phyloP scores from a whole-genome alignment of 2,329 filamentous ascomycete species.

The Xylariaceae sp. region DNA sequence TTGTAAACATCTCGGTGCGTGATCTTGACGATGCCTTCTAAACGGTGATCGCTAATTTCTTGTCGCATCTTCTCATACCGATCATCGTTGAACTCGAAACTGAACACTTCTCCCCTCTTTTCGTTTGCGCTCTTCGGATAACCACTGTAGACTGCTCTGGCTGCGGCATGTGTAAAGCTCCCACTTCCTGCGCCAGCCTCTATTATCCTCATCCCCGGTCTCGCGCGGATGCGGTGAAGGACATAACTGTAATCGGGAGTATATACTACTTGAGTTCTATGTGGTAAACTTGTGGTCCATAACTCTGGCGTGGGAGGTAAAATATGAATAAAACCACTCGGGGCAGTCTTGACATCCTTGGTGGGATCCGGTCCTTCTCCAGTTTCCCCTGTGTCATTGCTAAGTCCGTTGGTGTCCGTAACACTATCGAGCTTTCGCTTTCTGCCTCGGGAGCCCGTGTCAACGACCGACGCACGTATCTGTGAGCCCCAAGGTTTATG shows the following conservation, averaged over 20 bases:
- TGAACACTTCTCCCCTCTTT: slow-evolving; percentile 71
- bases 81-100: slow-evolving; percentile 79
- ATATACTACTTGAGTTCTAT: slow-evolving; percentile 85
- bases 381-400: slow-evolving; percentile 39
- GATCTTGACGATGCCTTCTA: slow-evolving; percentile 68
- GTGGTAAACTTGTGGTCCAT: slow-evolving; percentile 79
- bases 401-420: slow-evolving; percentile 49
- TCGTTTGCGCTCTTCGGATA: slow-evolving; percentile 53
- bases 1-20: slow-evolving; percentile 81
- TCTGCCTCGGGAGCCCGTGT: slow-evolving; percentile 85
- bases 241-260: slow-evolving; percentile 87
- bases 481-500: slow-evolving; percentile 88
- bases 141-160: slow-evolving; percentile 75
- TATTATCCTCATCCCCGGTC: slow-evolving; percentile 73
- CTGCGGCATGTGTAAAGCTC: slow-evolving; percentile 80
- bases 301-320: slow-evolving; percentile 79
- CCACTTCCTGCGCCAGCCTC: slow-evolving; percentile 83
- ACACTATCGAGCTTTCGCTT: slow-evolving; percentile 59
- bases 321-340: slow-evolving; percentile 76
- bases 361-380: slow-evolving; percentile 16
- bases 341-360: slow-evolving; percentile 52
- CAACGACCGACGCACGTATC: slow-evolving; percentile 83
- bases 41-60: slow-evolving; percentile 69
- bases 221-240: slow-evolving; percentile 72
- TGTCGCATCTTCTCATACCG: slow-evolving; percentile 69